Conservation (phyloP, 441 rosid species). For the Gossypium lobatum region DNA sequence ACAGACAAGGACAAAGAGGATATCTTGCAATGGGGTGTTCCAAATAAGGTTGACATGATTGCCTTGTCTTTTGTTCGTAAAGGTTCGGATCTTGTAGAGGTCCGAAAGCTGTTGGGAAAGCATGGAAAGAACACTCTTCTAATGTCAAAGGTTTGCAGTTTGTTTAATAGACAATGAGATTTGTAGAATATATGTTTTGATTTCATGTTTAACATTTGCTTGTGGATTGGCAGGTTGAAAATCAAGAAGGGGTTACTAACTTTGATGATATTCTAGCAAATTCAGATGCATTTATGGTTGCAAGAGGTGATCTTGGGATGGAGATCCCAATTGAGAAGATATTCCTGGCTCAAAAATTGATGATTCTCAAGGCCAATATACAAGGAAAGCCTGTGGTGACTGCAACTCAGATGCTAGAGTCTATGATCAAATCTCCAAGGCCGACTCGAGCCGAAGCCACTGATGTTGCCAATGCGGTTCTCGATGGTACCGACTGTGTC, state of each 20-base stretch:
- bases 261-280: conserved; percentile 48
- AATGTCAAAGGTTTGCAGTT: conserved; percentile 48
- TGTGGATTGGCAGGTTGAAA: conserved; percentile 41
- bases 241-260: conserved; percentile 59
- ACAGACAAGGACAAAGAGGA: conserved; percentile 57
- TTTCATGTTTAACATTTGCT: background rate
- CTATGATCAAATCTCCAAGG: conserved; percentile 61
- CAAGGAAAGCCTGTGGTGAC: conserved; percentile 62
- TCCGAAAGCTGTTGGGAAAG: conserved; percentile 39
- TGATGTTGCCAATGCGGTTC: conserved; percentile 70
- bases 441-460: conserved; percentile 74
- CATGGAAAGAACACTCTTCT: conserved; percentile 42
- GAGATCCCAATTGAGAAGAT: conserved; percentile 71
- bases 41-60: conserved; percentile 45
- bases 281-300: conserved; percentile 72
- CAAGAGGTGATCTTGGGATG: conserved; percentile 73
- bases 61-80: conserved; percentile 44
- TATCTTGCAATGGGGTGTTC: conserved; percentile 49
- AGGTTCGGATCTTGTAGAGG: conserved; percentile 48
- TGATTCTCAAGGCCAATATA: conserved; percentile 51
- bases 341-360: conserved; percentile 57
- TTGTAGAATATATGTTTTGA: background rate
- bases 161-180: background rate
- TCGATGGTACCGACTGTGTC: conserved; percentile 64
- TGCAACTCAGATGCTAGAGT: conserved; percentile 71